Base-by-base conservation (phyloP, 1,284 basidiomycete species). In the Earliella scabrosa region DNA sequence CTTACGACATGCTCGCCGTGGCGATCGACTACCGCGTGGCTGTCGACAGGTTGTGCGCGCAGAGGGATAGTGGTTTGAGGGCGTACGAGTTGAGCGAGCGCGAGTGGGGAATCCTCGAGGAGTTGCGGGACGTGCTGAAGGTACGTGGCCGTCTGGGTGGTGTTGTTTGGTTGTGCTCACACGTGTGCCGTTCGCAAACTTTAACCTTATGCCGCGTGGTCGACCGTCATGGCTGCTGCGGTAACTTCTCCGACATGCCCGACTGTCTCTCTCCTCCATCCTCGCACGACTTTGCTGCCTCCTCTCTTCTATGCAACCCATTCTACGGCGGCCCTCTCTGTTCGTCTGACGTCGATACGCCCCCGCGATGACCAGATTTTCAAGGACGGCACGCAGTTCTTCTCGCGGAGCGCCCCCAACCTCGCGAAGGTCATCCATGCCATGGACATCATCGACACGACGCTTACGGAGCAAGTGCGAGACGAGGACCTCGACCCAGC, bases 1-100 rank as follows among this genome's bases (percentile, higher is more conserved):
- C 63, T 11, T 72, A 60, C 41, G 60, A 69, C 21, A 70, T 73
- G 71, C 44, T 73, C 7, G 46, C 48, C 2, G 67, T 68, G 44
- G 65, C 65, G 2, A 9, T 71, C 2, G 21, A 63, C 23, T 69
- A 73, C 38, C 51, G 58, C 0, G 11, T 9, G 5, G 66, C 66
- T 1, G 36, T 73, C 29, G 58, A 72, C 29, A 41, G 9, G 4
- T 49, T 73, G 0, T 68, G 67, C 1, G 53, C 29, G 1, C 58
- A 71, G 7, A n/a, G 39, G 0, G 44, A 55, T 7, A 49, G 55
- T 45, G 63, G 66, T 2, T 41, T 74, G 10, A 36, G 64, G 2
- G 23, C 60, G 31, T 71, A 58, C 34, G 68, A 74, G 63, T 43
- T 75, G 14, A n/a, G 23, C 3, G 62, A 26, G 32, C 6, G 31